Base-by-base conservation (phyloP, 2,329 filamentous ascomycete species). In the Penicillium rolfsii region DNA sequence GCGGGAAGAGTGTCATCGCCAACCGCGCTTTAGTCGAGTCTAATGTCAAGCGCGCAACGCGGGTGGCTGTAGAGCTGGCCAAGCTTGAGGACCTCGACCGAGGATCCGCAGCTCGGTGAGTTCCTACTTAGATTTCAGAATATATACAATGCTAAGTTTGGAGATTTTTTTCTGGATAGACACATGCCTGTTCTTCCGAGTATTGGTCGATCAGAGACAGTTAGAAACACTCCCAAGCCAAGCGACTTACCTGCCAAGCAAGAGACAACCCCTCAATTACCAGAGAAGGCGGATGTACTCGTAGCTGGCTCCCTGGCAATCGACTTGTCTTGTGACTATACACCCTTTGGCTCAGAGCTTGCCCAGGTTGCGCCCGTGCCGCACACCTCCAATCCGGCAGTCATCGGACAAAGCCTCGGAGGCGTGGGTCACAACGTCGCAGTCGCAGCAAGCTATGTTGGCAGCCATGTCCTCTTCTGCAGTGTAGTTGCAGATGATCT, bases 401-500 rank as follows among this genome's bases (percentile, higher is more conserved):
- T 82, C 14, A 96, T 97, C 65, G 87, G 81, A 38, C 92, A 96
- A 72, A 91, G 90, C 0, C 85, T 97, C 7, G 95, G 95, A 12
- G 95, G 95, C 6, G 95, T 98, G 7, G 95, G 91, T 6, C 89
- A 93, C 71, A 98, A 98, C 71, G 91, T 98, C 48, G 92, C 95
- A 16, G 84, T 92, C 52, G 93, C 94, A 48, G 89, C 91, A 0
- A 90, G 93, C 67, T 84, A 88, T 35, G 84, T 90, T 61, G 87
- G 85, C 43, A 85, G 83, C 40, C 78, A 79, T 14, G 90, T 95
- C 7, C 84, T 86, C 24, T 85, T 97, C 16, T 93, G 89, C 77
- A 96, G 91, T 70, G 84, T 92, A 64, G 84, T 97, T 9, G 93
- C 90, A 14, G 85, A 93, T 71, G 94, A 98, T 72, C 69, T 87